Evolutionary conservation across 164 flowering plant genomes (phyloP).

Genomic region (Chimonanthus salicifolius): DNA sequence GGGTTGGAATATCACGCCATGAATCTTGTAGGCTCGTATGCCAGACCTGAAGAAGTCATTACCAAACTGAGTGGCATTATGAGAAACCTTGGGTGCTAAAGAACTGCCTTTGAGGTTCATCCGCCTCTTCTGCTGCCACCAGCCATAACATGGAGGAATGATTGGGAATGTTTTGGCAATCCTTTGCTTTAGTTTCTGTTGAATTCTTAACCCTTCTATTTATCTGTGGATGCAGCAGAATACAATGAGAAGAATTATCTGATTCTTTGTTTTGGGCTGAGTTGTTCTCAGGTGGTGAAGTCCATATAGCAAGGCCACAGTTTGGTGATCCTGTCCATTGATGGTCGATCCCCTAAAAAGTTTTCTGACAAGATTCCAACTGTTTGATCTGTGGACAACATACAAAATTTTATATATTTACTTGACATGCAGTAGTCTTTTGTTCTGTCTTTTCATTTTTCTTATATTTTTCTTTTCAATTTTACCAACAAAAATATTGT

Average conservation of each 20-base stretch:
- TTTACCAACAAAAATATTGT: no score
- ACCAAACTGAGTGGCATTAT: conserved; percentile 48
- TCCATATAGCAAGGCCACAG: no score
- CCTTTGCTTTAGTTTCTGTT: background rate
- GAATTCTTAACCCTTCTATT: background rate
- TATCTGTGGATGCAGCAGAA: background rate
- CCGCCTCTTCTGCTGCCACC: background rate
- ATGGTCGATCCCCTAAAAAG: background rate
- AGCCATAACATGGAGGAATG: background rate
- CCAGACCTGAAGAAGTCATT: conserved; percentile 51
- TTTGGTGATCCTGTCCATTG: background rate
- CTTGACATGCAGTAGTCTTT: no score
- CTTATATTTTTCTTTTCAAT: no score
- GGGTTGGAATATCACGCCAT: conserved; percentile 85
- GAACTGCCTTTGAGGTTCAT: background rate
- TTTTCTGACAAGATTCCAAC: no score
- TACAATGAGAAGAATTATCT: background rate
- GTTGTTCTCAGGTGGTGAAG: background rate
- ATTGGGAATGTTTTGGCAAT: background rate
- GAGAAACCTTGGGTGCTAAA: conserved; percentile 57
- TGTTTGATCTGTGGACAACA: no score
- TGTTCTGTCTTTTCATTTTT: no score
- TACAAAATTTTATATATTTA: no score
- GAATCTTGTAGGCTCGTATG: conserved; percentile 61
- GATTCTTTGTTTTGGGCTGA: background rate